These are phyloP conservation scores for Voacanga thouarsii DNA, from an alignment of 257 asterid species.

Conservation along the genomic window DNA sequence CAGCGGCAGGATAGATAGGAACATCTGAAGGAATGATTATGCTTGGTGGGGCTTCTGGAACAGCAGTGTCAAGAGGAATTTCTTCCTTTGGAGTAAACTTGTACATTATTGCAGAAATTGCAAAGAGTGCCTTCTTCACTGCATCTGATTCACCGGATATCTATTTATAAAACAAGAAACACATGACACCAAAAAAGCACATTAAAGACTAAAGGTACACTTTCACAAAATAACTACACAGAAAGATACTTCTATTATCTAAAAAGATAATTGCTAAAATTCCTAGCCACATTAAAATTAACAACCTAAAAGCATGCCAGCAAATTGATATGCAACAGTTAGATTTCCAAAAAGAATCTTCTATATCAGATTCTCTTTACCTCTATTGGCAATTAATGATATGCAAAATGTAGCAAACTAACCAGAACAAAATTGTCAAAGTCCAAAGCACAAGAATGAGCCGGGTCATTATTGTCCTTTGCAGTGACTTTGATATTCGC, in stretches of 20 bases:
- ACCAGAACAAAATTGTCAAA: constrained; percentile 92
- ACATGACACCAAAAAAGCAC: constrained; percentile 1
- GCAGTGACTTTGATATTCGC: constrained; percentile 60
- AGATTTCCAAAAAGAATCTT: background rate
- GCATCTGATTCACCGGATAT: constrained; percentile 82
- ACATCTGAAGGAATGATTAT: constrained; percentile 87
- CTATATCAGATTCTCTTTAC: background rate
- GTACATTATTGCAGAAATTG: constrained; percentile 91
- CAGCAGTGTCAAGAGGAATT: constrained; percentile 71
- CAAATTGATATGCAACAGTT: constrained; percentile 2
- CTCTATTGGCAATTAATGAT: background rate
- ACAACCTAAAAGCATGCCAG: constrained; percentile 4
- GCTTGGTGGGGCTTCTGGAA: constrained; percentile 73
- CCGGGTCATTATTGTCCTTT: constrained; percentile 66
- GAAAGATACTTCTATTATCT: background rate
- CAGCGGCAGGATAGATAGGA: constrained; percentile 75
- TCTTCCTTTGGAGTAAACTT: constrained; percentile 79
- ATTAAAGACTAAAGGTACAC: constrained; percentile 10
- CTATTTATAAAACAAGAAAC: constrained; percentile 35
- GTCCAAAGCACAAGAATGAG: constrained; percentile 85
- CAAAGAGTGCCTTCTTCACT: constrained; percentile 80
- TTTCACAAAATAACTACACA: background rate
- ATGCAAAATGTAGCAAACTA: constrained; percentile 24
- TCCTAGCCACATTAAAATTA: background rate
- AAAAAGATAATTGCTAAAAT: background rate